phyloP scores from a whole-genome alignment of 768 basidiomycete genomes.

The Leccinum subgranulosum region DNA sequence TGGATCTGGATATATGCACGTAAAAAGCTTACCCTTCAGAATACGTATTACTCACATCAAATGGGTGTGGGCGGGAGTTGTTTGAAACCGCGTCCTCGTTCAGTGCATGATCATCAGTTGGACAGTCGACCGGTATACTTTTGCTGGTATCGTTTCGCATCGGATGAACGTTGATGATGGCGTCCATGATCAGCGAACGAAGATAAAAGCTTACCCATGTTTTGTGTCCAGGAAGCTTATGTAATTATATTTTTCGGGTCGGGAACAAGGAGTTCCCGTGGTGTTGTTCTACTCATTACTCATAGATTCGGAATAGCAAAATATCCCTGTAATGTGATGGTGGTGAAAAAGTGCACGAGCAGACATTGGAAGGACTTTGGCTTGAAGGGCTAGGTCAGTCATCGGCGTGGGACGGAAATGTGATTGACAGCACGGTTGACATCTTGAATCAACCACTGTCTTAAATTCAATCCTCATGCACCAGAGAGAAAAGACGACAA shows the following conservation, averaged over 20 bases:
- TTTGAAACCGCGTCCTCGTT: background rate
- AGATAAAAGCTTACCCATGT: background rate
- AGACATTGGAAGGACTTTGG: background rate
- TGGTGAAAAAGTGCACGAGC: background rate
- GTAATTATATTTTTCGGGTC: no score
- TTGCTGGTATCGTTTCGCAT: no score
- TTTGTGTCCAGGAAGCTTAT: no score
- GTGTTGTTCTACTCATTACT: no score
- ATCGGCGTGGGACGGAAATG: background rate
- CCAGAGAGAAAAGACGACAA: background rate
- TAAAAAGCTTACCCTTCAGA: background rate
- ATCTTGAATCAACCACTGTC: background rate
- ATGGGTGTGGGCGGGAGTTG: background rate
- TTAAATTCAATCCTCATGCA: background rate
- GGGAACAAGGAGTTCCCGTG: no score
- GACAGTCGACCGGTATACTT: background rate
- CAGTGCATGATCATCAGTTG: background rate
- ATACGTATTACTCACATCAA: constrained; percentile 4
- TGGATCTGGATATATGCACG: constrained; percentile 15
- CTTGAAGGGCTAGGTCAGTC: constrained; percentile 4
- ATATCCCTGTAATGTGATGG: background rate
- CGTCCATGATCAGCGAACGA: constrained; percentile 11
- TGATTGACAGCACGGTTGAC: no score
- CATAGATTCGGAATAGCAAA: no score
- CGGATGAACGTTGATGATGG: no score